These are phyloP conservation scores for Saturnispora mendoncae DNA, from an alignment of 805 yeast species.

Conservation along the genomic window DNA sequence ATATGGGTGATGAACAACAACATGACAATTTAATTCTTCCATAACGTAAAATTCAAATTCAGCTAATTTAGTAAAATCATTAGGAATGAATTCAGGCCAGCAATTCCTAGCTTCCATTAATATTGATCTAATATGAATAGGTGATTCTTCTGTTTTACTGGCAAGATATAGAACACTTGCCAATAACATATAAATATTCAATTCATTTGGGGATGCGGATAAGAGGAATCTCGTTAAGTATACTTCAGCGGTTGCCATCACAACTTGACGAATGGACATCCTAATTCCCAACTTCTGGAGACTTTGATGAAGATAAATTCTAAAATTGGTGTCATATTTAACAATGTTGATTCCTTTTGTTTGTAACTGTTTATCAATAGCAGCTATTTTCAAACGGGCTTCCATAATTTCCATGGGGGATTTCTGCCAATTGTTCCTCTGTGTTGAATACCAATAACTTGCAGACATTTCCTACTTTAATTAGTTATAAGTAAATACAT, in stretches of 20 bases:
- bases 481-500: neutral
- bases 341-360: conserved; percentile 2
- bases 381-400: conserved; percentile 17
- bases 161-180: conserved; percentile 85
- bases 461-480: conserved; percentile 49
- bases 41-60: conserved; percentile 92
- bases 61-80: conserved; percentile 83
- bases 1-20: conserved; percentile 73
- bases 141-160: conserved; percentile 91
- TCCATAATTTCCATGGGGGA: conserved; percentile 46
- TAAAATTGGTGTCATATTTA: conserved; percentile 48
- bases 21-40: conserved; percentile 71
- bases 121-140: conserved; percentile 82
- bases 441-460: conserved; percentile 82
- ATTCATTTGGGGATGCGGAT: conserved; percentile 64
- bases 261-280: conserved; percentile 69
- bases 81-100: conserved; percentile 94
- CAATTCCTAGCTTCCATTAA: conserved; percentile 76
- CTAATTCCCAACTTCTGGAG: conserved; percentile 72
- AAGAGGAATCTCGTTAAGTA: conserved; percentile 73
- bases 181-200: conserved; percentile 70
- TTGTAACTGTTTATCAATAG: conserved; percentile 16
- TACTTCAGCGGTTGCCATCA: conserved; percentile 82
- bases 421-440: conserved; percentile 73
- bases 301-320: conserved; percentile 72